These are phyloP conservation scores for Irpex sp. DNA, from an alignment of 1,284 basidiomycete genomes.

Conservation along the genomic window DNA sequence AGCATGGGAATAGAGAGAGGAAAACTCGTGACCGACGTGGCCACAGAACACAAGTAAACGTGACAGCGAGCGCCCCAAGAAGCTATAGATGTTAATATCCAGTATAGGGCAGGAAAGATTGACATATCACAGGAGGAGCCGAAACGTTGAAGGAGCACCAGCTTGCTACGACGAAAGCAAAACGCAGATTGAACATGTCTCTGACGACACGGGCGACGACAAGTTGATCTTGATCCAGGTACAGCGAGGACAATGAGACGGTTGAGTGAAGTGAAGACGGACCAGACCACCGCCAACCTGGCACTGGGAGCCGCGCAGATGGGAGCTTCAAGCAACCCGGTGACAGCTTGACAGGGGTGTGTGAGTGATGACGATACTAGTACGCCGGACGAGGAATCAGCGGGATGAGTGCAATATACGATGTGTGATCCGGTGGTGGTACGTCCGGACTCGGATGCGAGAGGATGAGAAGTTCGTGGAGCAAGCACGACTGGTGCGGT, in stretches of 20 bases:
- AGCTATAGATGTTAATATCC: background rate
- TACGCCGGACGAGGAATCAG: background rate
- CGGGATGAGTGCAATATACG: background rate
- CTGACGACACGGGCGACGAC: no score
- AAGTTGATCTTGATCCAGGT: background rate
- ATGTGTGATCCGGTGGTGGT: background rate
- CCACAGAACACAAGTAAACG: background rate
- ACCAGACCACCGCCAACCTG: background rate
- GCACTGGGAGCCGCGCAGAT: background rate
- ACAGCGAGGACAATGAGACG: background rate
- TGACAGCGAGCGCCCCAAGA: background rate
- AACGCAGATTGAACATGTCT: no score
- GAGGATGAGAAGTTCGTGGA: background rate
- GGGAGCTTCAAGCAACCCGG: background rate
- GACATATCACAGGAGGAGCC: background rate
- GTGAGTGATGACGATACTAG: background rate
- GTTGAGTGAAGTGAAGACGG: background rate
- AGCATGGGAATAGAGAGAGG: background rate
- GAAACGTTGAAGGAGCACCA: background rate
- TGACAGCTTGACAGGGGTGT: background rate
- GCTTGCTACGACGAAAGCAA: no score
- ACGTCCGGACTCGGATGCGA: background rate
- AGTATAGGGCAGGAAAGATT: no score
- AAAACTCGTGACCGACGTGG: background rate
- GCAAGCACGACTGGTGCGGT: background rate